Base-by-base conservation (phyloP, 495 filamentous ascomycete species). In the Cudoniella acicularis region DNA sequence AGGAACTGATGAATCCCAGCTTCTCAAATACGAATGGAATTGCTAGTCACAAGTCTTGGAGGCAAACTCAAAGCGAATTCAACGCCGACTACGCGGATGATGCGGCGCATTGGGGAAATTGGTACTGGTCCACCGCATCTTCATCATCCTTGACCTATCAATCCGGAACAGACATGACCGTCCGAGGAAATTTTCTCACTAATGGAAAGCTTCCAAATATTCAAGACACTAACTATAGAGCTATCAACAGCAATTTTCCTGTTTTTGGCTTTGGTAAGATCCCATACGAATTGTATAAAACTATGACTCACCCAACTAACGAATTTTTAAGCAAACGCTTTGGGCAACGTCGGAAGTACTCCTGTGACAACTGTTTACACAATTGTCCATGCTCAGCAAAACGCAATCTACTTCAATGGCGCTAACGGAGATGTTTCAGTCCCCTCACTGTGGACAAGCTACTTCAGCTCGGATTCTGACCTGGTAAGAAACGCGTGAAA, bases 381-480 rank as follows among this genome's bases (percentile, higher is more conserved):
- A 2, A 80, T 98, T 56, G 87, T 89, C 23, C 77, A 92, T 50
- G 82, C 87, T 41, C 92, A 93, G 66, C 77, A 89, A 20, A 83
- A 88, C 1, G 88, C 92, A 24, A 83, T 88, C 25, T 86, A 90
- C 52, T 96, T 87, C 74, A 85, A 90, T 22, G 83, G 91, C 13
- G 76, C 84, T 46, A 83, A 84, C 3, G 82, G 86, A 2, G 66
- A 84, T 21, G 86, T 86, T 2, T 70, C 77, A 41, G 89, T 92
- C 76, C 82, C 84, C 16, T 89, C 92, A 10, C 74, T 96, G 1
- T 96, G 93, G 93, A 81, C 80, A 73, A 88, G 85, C 51, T 80
- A 81, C 49, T 86, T 79, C 40, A 74, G 64, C 11, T 79, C 85
- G 43, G 81, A 85, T 10, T 49, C 70, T 23, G 70, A 68, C 10